Base-by-base conservation (phyloP, 768 basidiomycete genomes). In the Termitomyces sp. region DNA sequence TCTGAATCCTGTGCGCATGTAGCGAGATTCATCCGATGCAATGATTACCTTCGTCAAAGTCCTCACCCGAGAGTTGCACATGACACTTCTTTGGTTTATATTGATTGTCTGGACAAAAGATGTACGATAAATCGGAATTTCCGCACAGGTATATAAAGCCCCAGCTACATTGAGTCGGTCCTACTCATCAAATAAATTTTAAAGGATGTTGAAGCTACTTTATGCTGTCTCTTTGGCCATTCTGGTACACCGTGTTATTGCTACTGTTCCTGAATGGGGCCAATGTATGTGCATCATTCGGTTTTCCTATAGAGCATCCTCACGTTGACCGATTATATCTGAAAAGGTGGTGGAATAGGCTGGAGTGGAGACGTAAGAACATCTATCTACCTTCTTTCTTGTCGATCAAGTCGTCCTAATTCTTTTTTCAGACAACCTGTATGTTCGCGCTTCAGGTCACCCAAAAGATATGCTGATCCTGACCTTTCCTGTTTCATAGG, bases 231-330 rank as follows among this genome's bases (percentile, higher is more conserved):
- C 65, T 55, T 61, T 70, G 44, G 69, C 68, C 46, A 48, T 72
- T 55, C 36, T 68, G 23, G 61, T 64, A 12, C 50, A 55, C 13
- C 66, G 60, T 16, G 60, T 38, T 44, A 35, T 61, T 30, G 71
- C 70, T 14, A 68, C 70, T 14, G 69, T 70, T n/a, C 67, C 68
- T 20, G 71, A 73, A 26, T 77, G 70, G 68, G 73, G 73, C 38
- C 74, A 75, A 67, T 77, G 75, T 74, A 35, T 48, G 70, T 65
- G 9, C 16, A 48, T 41, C 2, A 12, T 36, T 36, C 53, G 36
- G 14, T 20, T 43, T 53, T 53, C 16, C 32, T 26, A 16, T 13
- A 10, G 4, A 2, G 26, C 26, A 18, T 54, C 56, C 56, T 33
- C 8, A 59, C 18, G 20, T 32, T 28, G n/a, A 54, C n/a, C 10